phyloP scores from a whole-genome alignment of 2,329 filamentous ascomycete genomes.

The Monosporascus sp. region DNA sequence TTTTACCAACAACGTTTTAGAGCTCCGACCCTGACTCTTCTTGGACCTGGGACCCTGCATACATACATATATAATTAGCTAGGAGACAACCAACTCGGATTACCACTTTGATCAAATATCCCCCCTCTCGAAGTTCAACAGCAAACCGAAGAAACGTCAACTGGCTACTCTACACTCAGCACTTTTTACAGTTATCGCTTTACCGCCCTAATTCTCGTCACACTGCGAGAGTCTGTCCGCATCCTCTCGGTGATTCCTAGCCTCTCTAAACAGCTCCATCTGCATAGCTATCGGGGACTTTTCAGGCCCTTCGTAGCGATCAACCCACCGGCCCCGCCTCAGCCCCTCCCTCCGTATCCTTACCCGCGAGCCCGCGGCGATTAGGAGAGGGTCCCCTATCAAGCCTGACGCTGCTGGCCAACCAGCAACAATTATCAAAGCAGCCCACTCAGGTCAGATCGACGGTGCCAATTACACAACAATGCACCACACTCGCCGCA shows the following conservation, averaged over 20 bases:
- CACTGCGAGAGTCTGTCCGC: no score
- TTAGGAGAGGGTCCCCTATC: conserved; percentile 10
- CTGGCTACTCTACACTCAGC: neutral
- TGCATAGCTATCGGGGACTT: neutral
- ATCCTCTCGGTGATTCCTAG: no score
- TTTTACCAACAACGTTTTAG: conserved; percentile 6
- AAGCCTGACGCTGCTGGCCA: conserved; percentile 6
- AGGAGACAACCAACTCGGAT: neutral
- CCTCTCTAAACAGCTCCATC: no score
- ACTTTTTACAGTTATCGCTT: neutral
- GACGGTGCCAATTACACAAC: conserved; percentile 19
- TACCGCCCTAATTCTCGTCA: neutral
- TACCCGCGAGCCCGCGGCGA: neutral
- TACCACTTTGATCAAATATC: neutral
- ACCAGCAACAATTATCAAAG: conserved; percentile 7
- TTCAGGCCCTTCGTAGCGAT: neutral
- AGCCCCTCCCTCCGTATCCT: neutral
- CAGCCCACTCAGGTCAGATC: conserved; percentile 10
- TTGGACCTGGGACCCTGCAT: neutral
- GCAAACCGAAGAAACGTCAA: neutral
- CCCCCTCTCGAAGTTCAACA: neutral
- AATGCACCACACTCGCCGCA: conserved; percentile 56
- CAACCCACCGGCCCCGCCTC: neutral
- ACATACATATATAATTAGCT: neutral
- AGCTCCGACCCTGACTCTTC: neutral